Base-by-base conservation (phyloP, 768 basidiomycete genomes). In the Coprinopsis strossmayeri region DNA sequence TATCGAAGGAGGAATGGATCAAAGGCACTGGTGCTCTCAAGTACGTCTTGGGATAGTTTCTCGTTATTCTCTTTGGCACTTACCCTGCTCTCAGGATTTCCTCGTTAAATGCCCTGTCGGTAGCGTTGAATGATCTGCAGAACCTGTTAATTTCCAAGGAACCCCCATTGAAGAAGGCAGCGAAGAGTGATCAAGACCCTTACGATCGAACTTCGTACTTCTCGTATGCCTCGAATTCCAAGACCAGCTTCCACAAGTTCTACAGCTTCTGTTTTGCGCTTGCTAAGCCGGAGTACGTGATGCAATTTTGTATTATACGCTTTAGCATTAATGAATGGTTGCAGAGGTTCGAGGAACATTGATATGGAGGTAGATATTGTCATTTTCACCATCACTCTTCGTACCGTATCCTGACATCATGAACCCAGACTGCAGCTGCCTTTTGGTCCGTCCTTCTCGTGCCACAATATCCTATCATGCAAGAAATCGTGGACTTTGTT, bases 361-460 rank as follows among this genome's bases (percentile, higher is more conserved):
- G 87, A 90, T 45, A 86, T 91, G 73, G 87, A 91, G 68, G 87
- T 86, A 53, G 57, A 69, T 56, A 18, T n/a, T 12, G 11, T 37
- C 20, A 35, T 12, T 17, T 21, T 45, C n/a, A n/a, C 24, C 41
- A 41, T 49, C 5, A 30, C n/a, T 3, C n/a, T 46, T 23, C 5
- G 47, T 43, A 34, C n/a, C 11, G 28, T 37, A 34, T 46, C 24
- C 30, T 26, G 15, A 28, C 43, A 5, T 7, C 35, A 35, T 49
- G n/a, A n/a, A n/a, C n/a, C n/a, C n/a, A 90, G 82, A 87, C 81
- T 21, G 81, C 87, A 5, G 66, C 71, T 15, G 83, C 87, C 0
- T 70, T 91, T 34, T 89, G 88, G 86, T 74, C 78, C n/a, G 84
- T 89, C 13, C 68, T 86, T 37, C 67, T 93, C 2, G 68, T 62